Evolutionary conservation across 345 rosid species (phyloP), one percentile per base, ranked within the genome.

Genomic region (Hirschfeldia incana): DNA sequence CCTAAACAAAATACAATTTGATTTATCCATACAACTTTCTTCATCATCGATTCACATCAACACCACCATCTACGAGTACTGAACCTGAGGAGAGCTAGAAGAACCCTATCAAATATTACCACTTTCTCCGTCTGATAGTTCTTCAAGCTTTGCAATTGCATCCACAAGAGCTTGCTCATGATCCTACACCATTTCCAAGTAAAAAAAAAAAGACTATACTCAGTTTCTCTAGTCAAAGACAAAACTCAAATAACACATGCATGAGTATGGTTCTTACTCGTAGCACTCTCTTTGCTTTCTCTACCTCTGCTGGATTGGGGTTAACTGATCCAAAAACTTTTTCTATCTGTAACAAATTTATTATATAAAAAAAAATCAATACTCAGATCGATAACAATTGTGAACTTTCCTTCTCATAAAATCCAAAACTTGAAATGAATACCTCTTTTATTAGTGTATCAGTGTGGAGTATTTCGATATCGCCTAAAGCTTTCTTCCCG

Each of bases 51-150:
- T 67, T 67, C 58, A 67, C 58, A 58, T 72, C 13, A 62, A 73
- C 51, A 58, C 77, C 62, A 60, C 74, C 82, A 67, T 60, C 78
- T 67, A 74, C 70, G 21, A 6, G 36, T 33, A 36, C 72, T 55
- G 76, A 60, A 78, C 78, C 82, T 78, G 78, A 66, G 69, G 28
- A 49, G 65, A 67, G 63, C 37, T 62, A 17, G 11, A 36, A 28
- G 36, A 32, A 8, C 53, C 64, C 74, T 74, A 62, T 73, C 28
- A 72, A 8, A 68, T 78, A 89, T 91, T 93, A 90, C 98, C 99
- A 62, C 98, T 93, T 88, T 93, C 98, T 76, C 92, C 97, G 44
- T 93, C 99, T 82, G 98, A 92, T 60, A 94, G 91, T 82, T 89
- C 97, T 84, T 90, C 95, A 44, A 96, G 97, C 87, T 82, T 88